Percentiles rank a stretch among this genome's conserved stretches.
Conservation (phyloP, 192 early-diverging fungal species). For the Entomortierella parvispora region DNA sequence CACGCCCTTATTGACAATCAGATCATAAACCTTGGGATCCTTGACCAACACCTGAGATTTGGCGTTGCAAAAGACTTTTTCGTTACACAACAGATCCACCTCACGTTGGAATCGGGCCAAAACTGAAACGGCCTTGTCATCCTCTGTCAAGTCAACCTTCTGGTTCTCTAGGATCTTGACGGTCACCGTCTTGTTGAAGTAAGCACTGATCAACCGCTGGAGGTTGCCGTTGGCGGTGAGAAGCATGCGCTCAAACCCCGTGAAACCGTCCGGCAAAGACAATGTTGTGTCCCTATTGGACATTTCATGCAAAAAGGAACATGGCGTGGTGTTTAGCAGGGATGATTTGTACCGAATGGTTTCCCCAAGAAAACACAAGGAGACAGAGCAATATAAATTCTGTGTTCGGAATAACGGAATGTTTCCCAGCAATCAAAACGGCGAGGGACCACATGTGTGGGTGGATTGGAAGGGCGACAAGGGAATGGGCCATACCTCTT, state of each 20-base stretch:
- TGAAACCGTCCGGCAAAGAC: slow-evolving; percentile 50
- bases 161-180: slow-evolving; percentile 50
- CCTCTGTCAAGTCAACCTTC: slow-evolving; percentile 5
- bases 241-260: slow-evolving; percentile 53
- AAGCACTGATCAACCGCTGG: slow-evolving; percentile 57
- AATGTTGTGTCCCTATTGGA: slow-evolving; percentile 37
- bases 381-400: not conserved
- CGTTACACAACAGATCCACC: slow-evolving; percentile 52
- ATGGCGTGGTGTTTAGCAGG: not conserved
- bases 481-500: slow-evolving; percentile 9
- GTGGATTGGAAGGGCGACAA: too few species aligned
- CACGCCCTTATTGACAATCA: slow-evolving; percentile 53
- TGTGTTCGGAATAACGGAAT: too few species aligned
- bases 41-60: slow-evolving; percentile 50
- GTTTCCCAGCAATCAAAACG: not conserved
- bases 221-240: slow-evolving; percentile 59
- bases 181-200: slow-evolving; percentile 51
- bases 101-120: slow-evolving; percentile 53
- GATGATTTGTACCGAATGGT: not conserved
- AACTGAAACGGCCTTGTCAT: slow-evolving; percentile 26
- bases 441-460: too few species aligned
- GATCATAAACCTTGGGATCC: slow-evolving; percentile 41
- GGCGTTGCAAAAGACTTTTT: slow-evolving; percentile 56
- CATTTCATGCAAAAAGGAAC: slow-evolving; percentile 5
- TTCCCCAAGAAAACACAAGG: not conserved